phyloP scores from a whole-genome alignment of 2,329 filamentous ascomycete species.

The Aureobasidium melanogenum region DNA sequence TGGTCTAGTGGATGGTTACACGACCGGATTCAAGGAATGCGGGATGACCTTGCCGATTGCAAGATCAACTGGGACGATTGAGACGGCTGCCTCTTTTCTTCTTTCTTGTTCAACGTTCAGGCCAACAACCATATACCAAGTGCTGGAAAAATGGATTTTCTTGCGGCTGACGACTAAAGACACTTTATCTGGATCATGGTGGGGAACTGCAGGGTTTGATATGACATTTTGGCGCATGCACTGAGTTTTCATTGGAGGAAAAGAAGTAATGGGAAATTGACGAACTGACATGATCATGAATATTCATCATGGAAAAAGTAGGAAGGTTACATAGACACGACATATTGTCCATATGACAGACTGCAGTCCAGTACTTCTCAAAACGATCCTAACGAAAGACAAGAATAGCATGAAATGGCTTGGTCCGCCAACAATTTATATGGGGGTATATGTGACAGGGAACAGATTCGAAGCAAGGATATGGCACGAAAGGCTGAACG shows the following conservation, averaged over 20 bases:
- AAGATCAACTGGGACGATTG: constrained; percentile 18
- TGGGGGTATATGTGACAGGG: constrained; percentile 2
- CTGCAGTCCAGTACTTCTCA: not conserved
- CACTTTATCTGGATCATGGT: not conserved
- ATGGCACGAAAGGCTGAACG: not conserved
- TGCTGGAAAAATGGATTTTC: constrained; percentile 8
- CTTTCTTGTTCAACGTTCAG: not conserved
- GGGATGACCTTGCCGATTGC: constrained; percentile 18
- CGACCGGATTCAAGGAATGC: constrained; percentile 19
- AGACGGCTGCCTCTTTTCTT: not conserved
- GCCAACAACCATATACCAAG: constrained; percentile 1
- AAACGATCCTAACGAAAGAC: not conserved
- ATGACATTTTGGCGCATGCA: not conserved
- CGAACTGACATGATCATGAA: not conserved
- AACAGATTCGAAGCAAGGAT: not conserved
- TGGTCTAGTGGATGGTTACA: constrained; percentile 27
- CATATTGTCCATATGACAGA: not conserved
- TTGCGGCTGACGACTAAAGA: not conserved
- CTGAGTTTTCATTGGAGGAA: not conserved
- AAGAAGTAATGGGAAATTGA: not conserved
- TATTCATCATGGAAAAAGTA: not conserved
- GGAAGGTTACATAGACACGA: not conserved
- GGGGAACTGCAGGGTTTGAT: not conserved
- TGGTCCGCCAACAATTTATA: not conserved
- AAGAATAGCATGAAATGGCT: not conserved